Conservation (phyloP, 257 asterid species). For the Voacanga thouarsii region DNA sequence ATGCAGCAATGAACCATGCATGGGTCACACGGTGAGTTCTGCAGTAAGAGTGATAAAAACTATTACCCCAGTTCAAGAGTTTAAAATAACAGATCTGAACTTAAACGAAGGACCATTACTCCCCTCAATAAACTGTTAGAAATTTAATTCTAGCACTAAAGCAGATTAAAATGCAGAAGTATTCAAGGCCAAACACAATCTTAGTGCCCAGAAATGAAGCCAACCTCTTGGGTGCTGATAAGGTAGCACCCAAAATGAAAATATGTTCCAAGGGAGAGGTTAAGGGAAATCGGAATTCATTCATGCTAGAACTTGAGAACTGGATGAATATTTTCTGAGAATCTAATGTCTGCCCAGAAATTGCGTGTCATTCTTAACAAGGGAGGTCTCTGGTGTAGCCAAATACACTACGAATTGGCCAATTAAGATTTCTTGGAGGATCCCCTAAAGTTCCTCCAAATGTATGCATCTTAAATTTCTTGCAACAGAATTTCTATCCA, state of each 20-base stretch:
- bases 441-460: not conserved
- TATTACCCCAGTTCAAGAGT: not conserved
- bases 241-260: not conserved
- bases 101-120: not conserved
- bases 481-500: not conserved
- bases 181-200: not conserved
- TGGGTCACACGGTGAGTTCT: conserved; percentile 97
- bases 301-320: not conserved
- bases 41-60: conserved; percentile 19
- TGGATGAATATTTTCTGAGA: not conserved
- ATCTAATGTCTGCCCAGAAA: not conserved
- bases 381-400: no score
- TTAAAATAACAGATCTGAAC: not conserved
- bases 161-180: not conserved
- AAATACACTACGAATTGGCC: not conserved
- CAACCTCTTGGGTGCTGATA: not conserved
- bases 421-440: not conserved
- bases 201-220: not conserved
- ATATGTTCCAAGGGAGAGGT: not conserved
- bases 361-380: not conserved
- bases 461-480: not conserved
- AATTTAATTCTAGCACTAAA: not conserved
- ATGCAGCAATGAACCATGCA: conserved; percentile 93
- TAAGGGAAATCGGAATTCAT: not conserved
- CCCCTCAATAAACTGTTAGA: not conserved